phyloP scores from a whole-genome alignment of 208 protist species.

The Crithidia brevicula region DNA sequence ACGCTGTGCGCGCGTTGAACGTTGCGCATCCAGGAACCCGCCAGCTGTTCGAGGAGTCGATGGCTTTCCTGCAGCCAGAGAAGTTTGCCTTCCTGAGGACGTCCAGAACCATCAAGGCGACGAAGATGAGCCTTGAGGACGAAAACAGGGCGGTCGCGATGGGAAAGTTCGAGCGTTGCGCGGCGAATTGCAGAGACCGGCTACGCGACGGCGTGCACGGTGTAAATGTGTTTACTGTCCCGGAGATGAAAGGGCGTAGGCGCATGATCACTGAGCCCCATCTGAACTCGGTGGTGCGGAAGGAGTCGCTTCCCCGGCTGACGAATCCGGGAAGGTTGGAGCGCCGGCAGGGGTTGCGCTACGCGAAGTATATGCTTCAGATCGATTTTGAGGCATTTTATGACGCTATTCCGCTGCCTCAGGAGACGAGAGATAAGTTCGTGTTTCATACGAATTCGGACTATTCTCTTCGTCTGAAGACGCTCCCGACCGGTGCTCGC shows the following conservation, averaged over 20 bases:
- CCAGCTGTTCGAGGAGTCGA: background rate
- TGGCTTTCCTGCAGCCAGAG: background rate
- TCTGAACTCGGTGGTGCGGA: constrained; percentile 1
- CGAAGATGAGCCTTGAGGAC: constrained; percentile 1
- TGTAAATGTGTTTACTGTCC: constrained; percentile 6
- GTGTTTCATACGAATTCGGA: background rate
- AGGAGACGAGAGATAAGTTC: background rate
- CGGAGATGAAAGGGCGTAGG: background rate
- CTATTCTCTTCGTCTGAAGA: background rate
- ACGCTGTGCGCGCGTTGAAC: background rate
- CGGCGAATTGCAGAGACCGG: background rate
- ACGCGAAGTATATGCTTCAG: constrained; percentile 7
- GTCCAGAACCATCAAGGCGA: background rate
- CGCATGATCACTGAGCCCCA: background rate
- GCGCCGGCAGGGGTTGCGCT: background rate
- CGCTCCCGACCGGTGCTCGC: background rate
- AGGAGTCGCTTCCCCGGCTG: background rate
- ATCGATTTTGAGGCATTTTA: constrained; percentile 8
- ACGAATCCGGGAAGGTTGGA: background rate
- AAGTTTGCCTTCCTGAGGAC: background rate
- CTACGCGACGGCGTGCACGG: background rate
- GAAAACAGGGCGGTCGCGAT: background rate
- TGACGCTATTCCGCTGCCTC: background rate
- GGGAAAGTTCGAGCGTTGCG: constrained; percentile 1
- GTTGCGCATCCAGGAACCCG: background rate